phyloP scores from a whole-genome alignment of 192 early-diverging fungal species.

The Coemansia sp. region DNA sequence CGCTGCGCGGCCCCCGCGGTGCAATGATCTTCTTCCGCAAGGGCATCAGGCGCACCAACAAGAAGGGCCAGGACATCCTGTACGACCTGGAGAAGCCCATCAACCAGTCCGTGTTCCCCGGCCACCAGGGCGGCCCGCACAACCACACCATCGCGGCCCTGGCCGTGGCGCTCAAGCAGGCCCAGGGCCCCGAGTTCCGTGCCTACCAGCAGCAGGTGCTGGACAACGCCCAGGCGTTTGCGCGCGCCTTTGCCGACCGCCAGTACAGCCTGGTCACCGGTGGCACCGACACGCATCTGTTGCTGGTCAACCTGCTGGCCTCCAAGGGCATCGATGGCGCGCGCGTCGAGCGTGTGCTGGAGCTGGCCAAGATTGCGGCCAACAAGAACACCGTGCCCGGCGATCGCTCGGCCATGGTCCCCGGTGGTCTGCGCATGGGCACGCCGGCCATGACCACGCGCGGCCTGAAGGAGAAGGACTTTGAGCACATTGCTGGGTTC shows the following conservation, averaged over 20 bases:
- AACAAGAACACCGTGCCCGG: constrained; percentile 99
- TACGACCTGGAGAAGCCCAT: constrained; percentile 96
- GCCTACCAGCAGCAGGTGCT: constrained; percentile 91
- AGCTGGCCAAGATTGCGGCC: constrained; percentile 93
- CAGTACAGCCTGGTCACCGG: constrained; percentile 84
- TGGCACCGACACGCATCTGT: constrained; percentile 94
- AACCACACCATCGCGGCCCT: constrained; percentile 98
- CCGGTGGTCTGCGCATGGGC: constrained; percentile 91
- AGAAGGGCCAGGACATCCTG: constrained; percentile 82
- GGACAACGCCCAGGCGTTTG: constrained; percentile 85
- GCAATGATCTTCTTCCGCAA: constrained; percentile 99
- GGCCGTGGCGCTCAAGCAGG: constrained; percentile 91
- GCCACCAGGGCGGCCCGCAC: constrained; percentile 98
- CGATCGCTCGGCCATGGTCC: constrained; percentile 90
- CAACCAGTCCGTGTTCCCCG: constrained; percentile 96
- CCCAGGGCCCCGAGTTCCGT: constrained; percentile 79
- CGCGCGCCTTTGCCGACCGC: constrained; percentile 64
- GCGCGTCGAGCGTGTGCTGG: constrained; percentile 91
- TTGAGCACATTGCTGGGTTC: constrained; percentile 80
- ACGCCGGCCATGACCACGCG: constrained; percentile 98
- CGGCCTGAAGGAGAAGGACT: constrained; percentile 82
- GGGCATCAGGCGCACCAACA: constrained; percentile 80
- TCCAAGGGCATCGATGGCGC: constrained; percentile 86
- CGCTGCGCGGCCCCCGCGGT: constrained; percentile 95
- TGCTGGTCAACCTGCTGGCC: constrained; percentile 82